Evolutionary conservation across 306 rosid genomes (phyloP).

Genomic region (Nissolia schottii): DNA sequence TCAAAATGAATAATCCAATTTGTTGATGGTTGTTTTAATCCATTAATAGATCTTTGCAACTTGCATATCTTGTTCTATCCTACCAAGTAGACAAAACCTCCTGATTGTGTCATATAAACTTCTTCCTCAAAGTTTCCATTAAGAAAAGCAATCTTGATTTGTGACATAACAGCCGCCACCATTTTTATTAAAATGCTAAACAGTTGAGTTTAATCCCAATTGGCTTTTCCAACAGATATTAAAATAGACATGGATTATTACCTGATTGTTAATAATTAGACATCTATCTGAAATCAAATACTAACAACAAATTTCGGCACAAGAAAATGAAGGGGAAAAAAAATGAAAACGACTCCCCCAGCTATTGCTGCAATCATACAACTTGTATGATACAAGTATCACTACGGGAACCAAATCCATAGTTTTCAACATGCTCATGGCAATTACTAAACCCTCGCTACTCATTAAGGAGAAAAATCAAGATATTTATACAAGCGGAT

Average conservation of each 20-base stretch:
- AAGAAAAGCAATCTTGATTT: too few species aligned
- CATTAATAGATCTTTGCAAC: too few species aligned
- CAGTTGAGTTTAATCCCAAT: neutral
- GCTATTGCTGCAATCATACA: conserved; percentile 38
- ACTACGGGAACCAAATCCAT: conserved; percentile 2
- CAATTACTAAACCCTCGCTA: neutral
- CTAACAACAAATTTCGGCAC: neutral
- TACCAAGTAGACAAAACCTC: too few species aligned
- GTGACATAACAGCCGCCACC: too few species aligned
- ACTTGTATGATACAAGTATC: too few species aligned
- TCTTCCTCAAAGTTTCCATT: too few species aligned
- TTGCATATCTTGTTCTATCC: too few species aligned
- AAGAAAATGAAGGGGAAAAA: neutral
- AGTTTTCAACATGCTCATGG: conserved; percentile 21
- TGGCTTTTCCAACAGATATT: neutral
- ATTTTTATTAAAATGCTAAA: neutral
- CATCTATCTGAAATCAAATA: neutral
- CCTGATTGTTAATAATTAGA: neutral
- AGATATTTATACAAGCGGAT: neutral
- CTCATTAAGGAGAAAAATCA: neutral
- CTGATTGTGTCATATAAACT: too few species aligned
- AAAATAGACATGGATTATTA: neutral
- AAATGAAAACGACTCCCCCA: neutral
- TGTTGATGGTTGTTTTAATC: too few species aligned
- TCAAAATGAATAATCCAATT: too few species aligned